A percentile compares a stretch with the other conserved stretches of the same genome.
Conservation (phyloP, 73 alveolate genomes). For the Paramecium octaurelia region DNA sequence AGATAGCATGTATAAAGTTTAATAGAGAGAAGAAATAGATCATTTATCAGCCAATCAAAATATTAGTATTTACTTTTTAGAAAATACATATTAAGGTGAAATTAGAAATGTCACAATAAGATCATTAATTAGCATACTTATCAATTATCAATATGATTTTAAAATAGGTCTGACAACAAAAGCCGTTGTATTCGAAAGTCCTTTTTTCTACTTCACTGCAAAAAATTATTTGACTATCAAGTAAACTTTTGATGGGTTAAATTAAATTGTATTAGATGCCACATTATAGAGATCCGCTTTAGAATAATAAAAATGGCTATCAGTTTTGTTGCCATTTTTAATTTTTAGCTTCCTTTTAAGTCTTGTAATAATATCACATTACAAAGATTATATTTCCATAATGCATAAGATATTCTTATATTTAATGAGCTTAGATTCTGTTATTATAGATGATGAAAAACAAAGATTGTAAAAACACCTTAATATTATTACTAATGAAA, state of each 20-base stretch:
- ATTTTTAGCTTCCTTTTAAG: not conserved
- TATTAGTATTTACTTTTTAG: not conserved
- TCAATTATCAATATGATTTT: conserved; percentile 1
- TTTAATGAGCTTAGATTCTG: not conserved
- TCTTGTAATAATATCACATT: not conserved
- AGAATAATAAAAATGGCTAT: not conserved
- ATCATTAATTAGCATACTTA: not conserved
- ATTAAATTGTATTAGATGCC: not conserved
- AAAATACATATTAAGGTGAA: not conserved
- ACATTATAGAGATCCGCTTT: not conserved
- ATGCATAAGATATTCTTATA: not conserved
- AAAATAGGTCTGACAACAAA: not conserved
- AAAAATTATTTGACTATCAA: conserved; percentile 1
- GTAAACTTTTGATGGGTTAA: not conserved
- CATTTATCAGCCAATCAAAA: not conserved
- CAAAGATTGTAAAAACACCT: not conserved
- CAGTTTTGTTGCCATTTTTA: not conserved
- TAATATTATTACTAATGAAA: not conserved
- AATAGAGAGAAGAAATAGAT: not conserved
- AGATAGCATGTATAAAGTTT: not conserved
- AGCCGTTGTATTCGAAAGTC: not conserved
- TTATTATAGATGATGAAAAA: not conserved
- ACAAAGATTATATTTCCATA: not conserved
- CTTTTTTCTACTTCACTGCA: conserved; percentile 15
- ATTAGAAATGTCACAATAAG: not conserved